Percentiles rank a stretch among this genome's conserved stretches.
These are phyloP conservation scores for Linaria vulgaris DNA, from an alignment of 257 asterid genomes.

Conservation along the genomic window DNA sequence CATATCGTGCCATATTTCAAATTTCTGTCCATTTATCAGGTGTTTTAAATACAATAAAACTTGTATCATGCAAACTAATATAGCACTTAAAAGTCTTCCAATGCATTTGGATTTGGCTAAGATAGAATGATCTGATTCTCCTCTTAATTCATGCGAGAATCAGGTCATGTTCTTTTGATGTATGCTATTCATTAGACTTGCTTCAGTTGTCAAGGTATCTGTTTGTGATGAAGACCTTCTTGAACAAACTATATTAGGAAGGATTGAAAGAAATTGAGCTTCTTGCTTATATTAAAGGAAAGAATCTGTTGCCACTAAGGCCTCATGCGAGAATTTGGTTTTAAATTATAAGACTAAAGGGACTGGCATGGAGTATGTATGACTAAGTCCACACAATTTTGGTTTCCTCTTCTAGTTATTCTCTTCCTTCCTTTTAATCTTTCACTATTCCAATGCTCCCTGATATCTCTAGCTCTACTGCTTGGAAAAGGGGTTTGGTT, in stretches of 20 bases:
- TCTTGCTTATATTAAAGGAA: neutral
- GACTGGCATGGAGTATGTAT: no score
- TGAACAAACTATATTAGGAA: neutral
- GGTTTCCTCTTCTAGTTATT: no score
- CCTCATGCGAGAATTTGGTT: no score
- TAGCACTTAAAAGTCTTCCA: neutral
- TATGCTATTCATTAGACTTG: conserved; percentile 7
- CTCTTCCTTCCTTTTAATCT: no score
- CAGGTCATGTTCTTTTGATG: conserved; percentile 16
- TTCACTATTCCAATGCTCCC: no score
- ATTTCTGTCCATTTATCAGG: neutral
- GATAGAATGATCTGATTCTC: conserved; percentile 19
- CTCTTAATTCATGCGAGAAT: neutral
- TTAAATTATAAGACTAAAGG: no score
- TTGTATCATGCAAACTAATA: neutral
- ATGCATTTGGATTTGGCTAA: neutral
- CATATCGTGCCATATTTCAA: conserved; percentile 21
- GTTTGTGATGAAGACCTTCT: conserved; percentile 2
- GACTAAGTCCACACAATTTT: no score
- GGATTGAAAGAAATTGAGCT: neutral
- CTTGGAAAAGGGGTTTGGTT: neutral
- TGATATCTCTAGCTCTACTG: no score
- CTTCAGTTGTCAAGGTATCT: conserved; percentile 11
- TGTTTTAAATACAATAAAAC: conserved; percentile 6
- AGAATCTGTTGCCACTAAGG: neutral